A percentile compares a stretch with the other conserved stretches of the same genome.
phyloP scores from a whole-genome alignment of 169 alveolate genomes.

The Perkinsus marinus region DNA sequence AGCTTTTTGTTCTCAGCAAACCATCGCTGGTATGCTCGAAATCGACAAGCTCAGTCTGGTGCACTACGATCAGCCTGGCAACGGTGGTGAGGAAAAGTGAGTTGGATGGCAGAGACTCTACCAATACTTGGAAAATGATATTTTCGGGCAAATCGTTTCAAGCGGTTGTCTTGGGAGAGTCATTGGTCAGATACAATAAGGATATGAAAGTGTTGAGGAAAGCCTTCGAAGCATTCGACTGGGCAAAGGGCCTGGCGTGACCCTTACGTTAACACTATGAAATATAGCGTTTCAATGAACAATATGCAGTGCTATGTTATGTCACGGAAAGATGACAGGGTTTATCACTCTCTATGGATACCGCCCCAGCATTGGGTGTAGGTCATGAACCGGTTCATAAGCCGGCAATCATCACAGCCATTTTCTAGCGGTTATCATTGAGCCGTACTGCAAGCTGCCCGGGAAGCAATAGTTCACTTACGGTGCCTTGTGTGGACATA shows the following conservation, averaged over 20 bases:
- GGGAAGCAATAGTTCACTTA: too few relatives aligned
- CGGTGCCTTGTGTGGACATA: too few relatives aligned
- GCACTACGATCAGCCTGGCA: background rate
- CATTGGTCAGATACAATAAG: background rate
- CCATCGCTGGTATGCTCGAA: background rate
- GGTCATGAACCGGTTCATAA: too few relatives aligned
- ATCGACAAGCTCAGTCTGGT: background rate
- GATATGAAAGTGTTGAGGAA: background rate
- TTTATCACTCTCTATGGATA: too few relatives aligned
- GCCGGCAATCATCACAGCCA: too few relatives aligned
- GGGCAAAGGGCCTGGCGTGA: background rate
- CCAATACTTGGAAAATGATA: too few relatives aligned
- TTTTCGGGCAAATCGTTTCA: too few relatives aligned
- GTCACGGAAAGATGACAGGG: too few relatives aligned
- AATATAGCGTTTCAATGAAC: background rate
- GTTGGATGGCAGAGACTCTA: background rate
- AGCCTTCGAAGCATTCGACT: background rate
- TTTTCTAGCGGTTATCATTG: too few relatives aligned
- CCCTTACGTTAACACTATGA: background rate
- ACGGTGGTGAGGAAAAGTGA: background rate
- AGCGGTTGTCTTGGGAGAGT: too few relatives aligned
- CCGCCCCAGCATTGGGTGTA: too few relatives aligned
- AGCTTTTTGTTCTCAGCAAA: background rate
- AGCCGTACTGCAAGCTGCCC: too few relatives aligned
- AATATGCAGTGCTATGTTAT: background rate